A percentile compares a stretch with the other conserved stretches of the same genome.
These are phyloP conservation scores for Nicotiana tomentosiformis DNA, from an alignment of 257 asterid species.

Conservation along the genomic window DNA sequence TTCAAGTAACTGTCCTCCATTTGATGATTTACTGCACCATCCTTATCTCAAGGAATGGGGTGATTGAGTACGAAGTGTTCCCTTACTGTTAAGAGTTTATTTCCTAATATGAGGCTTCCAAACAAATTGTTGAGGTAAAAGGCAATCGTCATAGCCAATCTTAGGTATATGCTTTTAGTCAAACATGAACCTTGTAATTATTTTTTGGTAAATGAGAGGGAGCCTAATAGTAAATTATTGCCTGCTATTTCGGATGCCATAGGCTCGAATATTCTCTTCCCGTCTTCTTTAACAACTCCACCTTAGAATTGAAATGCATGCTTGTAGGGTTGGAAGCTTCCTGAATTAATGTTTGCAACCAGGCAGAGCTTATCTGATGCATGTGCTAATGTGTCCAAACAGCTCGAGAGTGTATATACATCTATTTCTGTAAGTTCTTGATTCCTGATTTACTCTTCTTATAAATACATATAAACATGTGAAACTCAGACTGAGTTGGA, in stretches of 20 bases:
- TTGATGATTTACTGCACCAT: background rate
- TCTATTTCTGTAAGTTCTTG: slow-evolving; percentile 54
- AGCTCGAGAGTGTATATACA: slow-evolving; percentile 72
- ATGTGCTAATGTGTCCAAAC: slow-evolving; percentile 62
- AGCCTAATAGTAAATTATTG: background rate
- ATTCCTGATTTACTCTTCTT: slow-evolving; percentile 2
- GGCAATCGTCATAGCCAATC: background rate
- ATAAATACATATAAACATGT: background rate
- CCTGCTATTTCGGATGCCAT: slow-evolving; percentile 4
- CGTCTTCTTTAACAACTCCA: background rate
- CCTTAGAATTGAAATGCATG: background rate
- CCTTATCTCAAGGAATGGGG: background rate
- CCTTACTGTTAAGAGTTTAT: background rate
- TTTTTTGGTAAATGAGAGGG: background rate
- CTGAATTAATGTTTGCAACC: slow-evolving; percentile 94
- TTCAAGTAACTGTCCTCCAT: background rate
- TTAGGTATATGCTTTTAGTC: background rate
- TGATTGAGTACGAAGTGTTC: background rate
- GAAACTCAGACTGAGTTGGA: background rate
- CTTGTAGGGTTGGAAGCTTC: slow-evolving; percentile 83
- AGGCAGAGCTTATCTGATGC: slow-evolving; percentile 87
- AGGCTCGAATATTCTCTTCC: background rate
- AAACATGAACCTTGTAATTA: too few species aligned
- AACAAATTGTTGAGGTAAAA: background rate
- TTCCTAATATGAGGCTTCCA: background rate